phyloP scores from a whole-genome alignment of 2,329 filamentous ascomycete species.

The Cryphonectria nitschkei region DNA sequence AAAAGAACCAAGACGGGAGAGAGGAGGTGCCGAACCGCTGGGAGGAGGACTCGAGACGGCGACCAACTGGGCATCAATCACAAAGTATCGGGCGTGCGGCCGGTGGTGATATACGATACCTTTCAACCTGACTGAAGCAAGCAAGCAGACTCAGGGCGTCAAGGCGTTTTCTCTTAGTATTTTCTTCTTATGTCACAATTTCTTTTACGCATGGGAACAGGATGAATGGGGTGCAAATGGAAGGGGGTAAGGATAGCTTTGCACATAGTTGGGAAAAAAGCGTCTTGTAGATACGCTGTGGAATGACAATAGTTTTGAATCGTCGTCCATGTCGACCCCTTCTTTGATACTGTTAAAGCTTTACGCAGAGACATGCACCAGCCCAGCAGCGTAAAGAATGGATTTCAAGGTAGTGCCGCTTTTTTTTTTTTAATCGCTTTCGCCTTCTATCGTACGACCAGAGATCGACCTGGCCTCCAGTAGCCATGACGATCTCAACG shows the following conservation, averaged over 20 bases:
- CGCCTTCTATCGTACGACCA: neutral
- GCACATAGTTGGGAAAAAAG: constrained; percentile 9
- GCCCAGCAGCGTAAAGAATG: neutral
- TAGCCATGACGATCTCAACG: neutral
- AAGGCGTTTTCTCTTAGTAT: constrained; percentile 22
- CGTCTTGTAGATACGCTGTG: constrained; percentile 11
- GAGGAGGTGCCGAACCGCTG: neutral
- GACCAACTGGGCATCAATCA: neutral
- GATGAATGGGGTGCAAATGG: constrained; percentile 8
- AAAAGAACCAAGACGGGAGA: neutral
- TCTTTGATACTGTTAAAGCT: neutral
- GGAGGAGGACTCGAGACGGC: neutral
- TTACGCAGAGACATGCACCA: neutral
- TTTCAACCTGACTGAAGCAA: constrained; percentile 1
- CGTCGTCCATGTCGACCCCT: neutral
- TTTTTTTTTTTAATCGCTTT: neutral
- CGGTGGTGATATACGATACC: constrained; percentile 3
- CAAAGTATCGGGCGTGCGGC: neutral
- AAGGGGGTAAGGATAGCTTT: constrained; percentile 5
- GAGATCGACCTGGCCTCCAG: neutral
- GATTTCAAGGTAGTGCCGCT: neutral
- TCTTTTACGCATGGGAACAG: constrained; percentile 21
- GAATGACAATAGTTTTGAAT: neutral
- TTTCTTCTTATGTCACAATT: neutral
- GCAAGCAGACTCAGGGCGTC: constrained; percentile 27